Conservation (phyloP, 768 basidiomycete genomes). For the Pleurotus ostreatus region DNA sequence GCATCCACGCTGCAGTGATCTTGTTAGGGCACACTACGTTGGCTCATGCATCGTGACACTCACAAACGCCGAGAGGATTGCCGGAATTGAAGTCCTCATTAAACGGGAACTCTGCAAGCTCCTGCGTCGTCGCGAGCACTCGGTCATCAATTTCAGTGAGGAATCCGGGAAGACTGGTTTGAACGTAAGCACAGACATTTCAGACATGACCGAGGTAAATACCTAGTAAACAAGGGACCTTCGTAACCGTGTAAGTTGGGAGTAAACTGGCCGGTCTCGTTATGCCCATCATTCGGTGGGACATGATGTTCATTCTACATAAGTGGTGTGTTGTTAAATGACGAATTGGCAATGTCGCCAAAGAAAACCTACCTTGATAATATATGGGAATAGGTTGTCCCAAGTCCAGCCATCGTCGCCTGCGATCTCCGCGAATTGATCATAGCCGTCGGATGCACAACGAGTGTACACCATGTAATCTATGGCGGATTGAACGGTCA, state of each 20-base stretch:
- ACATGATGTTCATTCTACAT: constrained; percentile 33
- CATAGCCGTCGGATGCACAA: constrained; percentile 31
- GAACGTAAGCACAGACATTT: constrained; percentile 11
- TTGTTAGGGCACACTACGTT: no score
- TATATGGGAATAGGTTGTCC: constrained; percentile 29
- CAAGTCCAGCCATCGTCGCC: constrained; percentile 36
- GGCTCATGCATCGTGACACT: not conserved
- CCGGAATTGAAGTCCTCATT: constrained; percentile 31
- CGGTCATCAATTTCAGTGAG: constrained; percentile 25
- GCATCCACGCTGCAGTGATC: constrained; percentile 23
- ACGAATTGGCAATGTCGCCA: no score
- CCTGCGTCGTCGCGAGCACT: constrained; percentile 29
- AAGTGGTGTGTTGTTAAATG: constrained; percentile 5
- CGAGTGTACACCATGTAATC: constrained; percentile 23
- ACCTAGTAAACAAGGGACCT: constrained; percentile 27
- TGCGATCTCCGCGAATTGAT: constrained; percentile 26
- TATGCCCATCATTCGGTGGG: constrained; percentile 31
- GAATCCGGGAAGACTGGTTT: constrained; percentile 22
- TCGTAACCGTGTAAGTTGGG: constrained; percentile 31
- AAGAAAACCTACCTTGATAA: constrained; percentile 15
- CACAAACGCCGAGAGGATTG: constrained; percentile 27
- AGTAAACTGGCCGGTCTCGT: constrained; percentile 31
- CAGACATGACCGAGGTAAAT: constrained; percentile 14
- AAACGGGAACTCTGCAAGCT: constrained; percentile 29
- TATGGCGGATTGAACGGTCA: not conserved